Conservation (phyloP, 352 stramenopile species). For the Phytophthora pini region DNA sequence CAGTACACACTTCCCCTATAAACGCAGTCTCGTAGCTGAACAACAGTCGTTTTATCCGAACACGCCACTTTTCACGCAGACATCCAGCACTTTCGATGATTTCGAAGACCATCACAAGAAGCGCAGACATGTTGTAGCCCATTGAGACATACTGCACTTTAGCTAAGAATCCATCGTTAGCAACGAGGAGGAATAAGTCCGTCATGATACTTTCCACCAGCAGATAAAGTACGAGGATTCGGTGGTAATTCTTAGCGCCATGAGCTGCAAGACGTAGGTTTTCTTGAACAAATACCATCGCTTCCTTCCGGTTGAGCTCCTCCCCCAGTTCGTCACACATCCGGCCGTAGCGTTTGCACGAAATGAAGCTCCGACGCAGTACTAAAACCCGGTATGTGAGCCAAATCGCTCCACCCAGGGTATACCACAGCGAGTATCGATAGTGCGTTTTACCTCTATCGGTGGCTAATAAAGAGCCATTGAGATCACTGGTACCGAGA, state of each 20-base stretch:
- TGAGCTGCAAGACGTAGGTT: constrained; percentile 21
- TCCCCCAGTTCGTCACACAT: constrained; percentile 12
- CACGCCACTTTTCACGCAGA: constrained; percentile 13
- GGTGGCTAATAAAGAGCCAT: constrained; percentile 10
- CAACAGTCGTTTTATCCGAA: constrained; percentile 14
- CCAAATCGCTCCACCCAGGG: constrained; percentile 10
- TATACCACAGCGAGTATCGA: constrained; percentile 12
- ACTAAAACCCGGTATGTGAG: constrained; percentile 11
- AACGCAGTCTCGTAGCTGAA: constrained; percentile 27
- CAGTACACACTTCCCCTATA: constrained; percentile 7
- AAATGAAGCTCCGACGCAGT: constrained; percentile 12
- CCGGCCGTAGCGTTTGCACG: constrained; percentile 15
- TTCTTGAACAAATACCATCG: constrained; percentile 33
- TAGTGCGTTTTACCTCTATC: constrained; percentile 5
- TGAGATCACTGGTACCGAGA: constrained; percentile 18
- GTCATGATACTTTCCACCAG: constrained; percentile 33
- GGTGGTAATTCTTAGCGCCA: constrained; percentile 23
- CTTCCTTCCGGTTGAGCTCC: constrained; percentile 5
- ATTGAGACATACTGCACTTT: constrained; percentile 32
- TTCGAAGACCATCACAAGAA: constrained; percentile 31
- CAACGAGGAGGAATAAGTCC: constrained; percentile 33
- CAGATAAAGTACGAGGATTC: constrained; percentile 16
- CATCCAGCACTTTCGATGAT: constrained; percentile 23
- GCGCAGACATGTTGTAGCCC: constrained; percentile 28
- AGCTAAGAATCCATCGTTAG: constrained; percentile 17